These are phyloP conservation scores for Phtheirospermum japonicum DNA, from an alignment of 257 asterid species.

Conservation along the genomic window DNA sequence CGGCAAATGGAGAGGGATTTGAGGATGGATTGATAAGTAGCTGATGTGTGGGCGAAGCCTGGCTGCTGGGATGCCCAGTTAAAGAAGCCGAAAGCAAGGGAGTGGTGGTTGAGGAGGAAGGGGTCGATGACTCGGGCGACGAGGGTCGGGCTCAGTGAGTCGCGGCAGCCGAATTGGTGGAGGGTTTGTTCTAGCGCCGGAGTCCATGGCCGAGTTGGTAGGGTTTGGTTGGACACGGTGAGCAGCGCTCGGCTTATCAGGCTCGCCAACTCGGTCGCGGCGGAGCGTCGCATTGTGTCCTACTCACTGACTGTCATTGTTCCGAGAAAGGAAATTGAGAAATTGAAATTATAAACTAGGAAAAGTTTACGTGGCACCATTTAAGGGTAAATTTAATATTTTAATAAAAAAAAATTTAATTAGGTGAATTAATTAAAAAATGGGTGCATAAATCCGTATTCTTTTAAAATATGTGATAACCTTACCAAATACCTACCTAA, in stretches of 20 bases:
- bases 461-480: too few species aligned
- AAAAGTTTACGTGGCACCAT: too few species aligned
- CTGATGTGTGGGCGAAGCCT: conserved; percentile 63
- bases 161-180: conserved; percentile 66
- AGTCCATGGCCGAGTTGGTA: conserved; percentile 52
- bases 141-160: conserved; percentile 55
- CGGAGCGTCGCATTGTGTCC: conserved; percentile 42
- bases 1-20: conserved; percentile 70
- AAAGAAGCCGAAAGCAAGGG: conserved; percentile 87
- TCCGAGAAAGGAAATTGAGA: too few species aligned
- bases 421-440: too few species aligned
- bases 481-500: too few species aligned
- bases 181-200: conserved; percentile 74
- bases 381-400: too few species aligned
- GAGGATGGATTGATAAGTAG: conserved; percentile 65
- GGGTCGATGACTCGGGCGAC: conserved; percentile 88
- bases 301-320: neutral
- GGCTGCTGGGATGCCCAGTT: conserved; percentile 98
- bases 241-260: conserved; percentile 63
- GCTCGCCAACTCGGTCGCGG: conserved; percentile 50
- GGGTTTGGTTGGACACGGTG: conserved; percentile 36
- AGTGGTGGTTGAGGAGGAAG: conserved; percentile 66
- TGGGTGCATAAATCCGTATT: too few species aligned
- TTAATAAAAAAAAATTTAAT: too few species aligned
- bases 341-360: too few species aligned